phyloP scores from a whole-genome alignment of 108 stramenopile genomes.

The Pseudonitzschia delicatissima region DNA sequence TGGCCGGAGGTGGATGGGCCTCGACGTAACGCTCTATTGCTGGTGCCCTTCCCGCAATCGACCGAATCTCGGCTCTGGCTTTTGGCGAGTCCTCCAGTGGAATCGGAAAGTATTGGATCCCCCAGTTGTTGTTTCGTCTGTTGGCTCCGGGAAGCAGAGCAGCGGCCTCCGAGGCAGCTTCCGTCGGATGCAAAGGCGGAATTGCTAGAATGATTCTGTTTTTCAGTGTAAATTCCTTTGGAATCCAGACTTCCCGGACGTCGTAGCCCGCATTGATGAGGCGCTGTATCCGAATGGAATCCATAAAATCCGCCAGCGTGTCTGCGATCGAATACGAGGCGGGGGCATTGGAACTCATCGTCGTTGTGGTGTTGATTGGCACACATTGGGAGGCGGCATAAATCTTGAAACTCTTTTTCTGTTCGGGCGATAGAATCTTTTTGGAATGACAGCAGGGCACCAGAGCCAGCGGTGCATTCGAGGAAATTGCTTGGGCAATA shows the following conservation, averaged over 20 bases:
- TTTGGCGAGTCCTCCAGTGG: constrained; percentile 39
- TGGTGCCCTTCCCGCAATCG: constrained; percentile 42
- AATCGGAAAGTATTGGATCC: constrained; percentile 36
- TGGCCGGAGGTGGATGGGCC: constrained; percentile 25
- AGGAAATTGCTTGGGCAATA: constrained; percentile 39
- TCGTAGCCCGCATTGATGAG: constrained; percentile 43
- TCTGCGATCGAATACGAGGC: constrained; percentile 32
- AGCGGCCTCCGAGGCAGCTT: neutral
- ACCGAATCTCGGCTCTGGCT: constrained; percentile 17
- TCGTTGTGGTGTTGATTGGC: neutral
- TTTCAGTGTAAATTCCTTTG: constrained; percentile 49
- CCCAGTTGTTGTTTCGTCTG: neutral
- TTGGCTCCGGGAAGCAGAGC: neutral
- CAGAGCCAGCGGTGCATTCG: constrained; percentile 48
- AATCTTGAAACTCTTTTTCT: constrained; percentile 8
- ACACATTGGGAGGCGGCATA: too few relatives aligned
- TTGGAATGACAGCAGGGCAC: constrained; percentile 62
- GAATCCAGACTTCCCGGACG: constrained; percentile 39
- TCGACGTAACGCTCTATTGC: constrained; percentile 35
- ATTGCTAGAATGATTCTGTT: constrained; percentile 51
- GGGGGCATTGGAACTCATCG: neutral
- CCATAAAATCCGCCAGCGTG: constrained; percentile 46
- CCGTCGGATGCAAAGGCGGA: constrained; percentile 10
- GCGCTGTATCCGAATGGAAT: constrained; percentile 38
- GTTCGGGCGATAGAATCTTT: constrained; percentile 8